Evolutionary conservation across 345 rosid genomes (phyloP).

Genomic region (Anacardium occidentale): DNA sequence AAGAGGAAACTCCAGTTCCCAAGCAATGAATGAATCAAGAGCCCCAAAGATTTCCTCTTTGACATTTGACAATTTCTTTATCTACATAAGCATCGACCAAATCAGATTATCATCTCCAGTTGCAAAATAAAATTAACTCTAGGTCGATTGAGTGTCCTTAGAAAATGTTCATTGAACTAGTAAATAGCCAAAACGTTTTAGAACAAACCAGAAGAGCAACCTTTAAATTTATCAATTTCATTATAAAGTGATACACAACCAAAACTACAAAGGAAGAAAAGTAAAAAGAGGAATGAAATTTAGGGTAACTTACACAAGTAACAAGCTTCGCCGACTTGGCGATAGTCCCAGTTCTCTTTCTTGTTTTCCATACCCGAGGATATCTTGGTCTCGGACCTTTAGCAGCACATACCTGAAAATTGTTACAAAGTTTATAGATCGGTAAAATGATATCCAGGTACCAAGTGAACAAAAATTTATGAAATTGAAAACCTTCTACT

Average conservation of each 20-base stretch:
- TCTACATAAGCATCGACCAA: constrained; percentile 34
- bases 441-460: neutral
- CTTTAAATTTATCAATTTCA: neutral
- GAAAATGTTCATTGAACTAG: neutral
- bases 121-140: constrained; percentile 15
- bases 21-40: constrained; percentile 88
- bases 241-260: neutral
- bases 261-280: neutral
- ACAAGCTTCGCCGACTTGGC: constrained; percentile 80
- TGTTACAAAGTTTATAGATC: neutral
- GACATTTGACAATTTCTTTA: constrained; percentile 70
- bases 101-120: constrained; percentile 2
- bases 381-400: constrained; percentile 91
- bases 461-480: neutral
- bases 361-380: constrained; percentile 91
- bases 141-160: neutral
- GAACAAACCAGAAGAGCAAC: neutral
- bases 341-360: constrained; percentile 65
- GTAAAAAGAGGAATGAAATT: neutral
- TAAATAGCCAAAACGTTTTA: neutral
- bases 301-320: constrained; percentile 43
- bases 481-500: neutral
- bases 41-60: constrained; percentile 96
- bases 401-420: constrained; percentile 66
- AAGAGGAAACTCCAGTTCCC: constrained; percentile 93